These are phyloP conservation scores for Lentinus brumalis DNA, from an alignment of 768 basidiomycete species.

Conservation along the genomic window DNA sequence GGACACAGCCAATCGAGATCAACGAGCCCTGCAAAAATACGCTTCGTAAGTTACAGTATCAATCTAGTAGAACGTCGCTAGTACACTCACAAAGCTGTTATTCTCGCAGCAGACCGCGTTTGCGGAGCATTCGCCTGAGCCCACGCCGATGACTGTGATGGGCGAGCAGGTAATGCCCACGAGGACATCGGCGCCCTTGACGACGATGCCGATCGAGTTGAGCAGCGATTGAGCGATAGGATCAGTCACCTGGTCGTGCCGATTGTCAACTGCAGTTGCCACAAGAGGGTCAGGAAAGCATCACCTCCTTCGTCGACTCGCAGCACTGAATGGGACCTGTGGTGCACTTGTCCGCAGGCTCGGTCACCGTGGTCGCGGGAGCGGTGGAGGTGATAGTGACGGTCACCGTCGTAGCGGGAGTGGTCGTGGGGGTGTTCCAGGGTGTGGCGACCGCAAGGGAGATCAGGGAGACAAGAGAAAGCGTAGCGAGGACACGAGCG, in stretches of 20 bases:
- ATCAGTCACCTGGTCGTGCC: too few relatives aligned
- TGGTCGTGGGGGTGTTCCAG: background rate
- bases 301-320: constrained; percentile 6
- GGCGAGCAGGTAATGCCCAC: constrained; percentile 24
- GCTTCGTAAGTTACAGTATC: background rate
- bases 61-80: background rate
- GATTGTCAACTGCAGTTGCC: background rate
- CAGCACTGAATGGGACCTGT: constrained; percentile 19
- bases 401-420: background rate
- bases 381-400: background rate
- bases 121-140: constrained; percentile 3
- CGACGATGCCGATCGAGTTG: constrained; percentile 20
- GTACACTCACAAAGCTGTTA: constrained; percentile 13
- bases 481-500: background rate
- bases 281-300: background rate
- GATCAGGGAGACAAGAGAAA: background rate
- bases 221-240: background rate
- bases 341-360: constrained; percentile 11
- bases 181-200: constrained; percentile 20
- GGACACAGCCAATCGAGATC: constrained; percentile 21
- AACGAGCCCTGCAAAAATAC: constrained; percentile 11
- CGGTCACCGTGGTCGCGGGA: background rate
- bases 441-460: background rate
- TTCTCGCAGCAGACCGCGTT: constrained; percentile 18
- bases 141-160: constrained; percentile 18